A percentile compares a stretch with the other conserved stretches of the same genome.
phyloP scores from a whole-genome alignment of 2,329 filamentous ascomycete species.

The Aspergillus piperis region DNA sequence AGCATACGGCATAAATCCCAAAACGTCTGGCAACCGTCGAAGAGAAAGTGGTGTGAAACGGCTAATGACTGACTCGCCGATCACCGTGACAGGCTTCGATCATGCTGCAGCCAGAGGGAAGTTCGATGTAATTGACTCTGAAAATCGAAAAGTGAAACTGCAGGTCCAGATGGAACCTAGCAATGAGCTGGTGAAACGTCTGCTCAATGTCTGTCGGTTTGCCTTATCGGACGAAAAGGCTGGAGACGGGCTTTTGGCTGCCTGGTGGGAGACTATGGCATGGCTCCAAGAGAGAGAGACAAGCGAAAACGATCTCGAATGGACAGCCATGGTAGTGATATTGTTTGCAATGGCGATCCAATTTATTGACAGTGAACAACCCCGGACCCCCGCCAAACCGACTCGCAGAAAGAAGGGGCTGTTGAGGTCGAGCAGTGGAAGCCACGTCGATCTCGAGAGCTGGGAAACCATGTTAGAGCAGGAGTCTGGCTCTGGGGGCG shows the following conservation, averaged over 20 bases:
- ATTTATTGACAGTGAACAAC: slow-evolving; percentile 49
- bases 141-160: slow-evolving; percentile 65
- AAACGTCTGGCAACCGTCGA: slow-evolving; percentile 52
- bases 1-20: slow-evolving; percentile 60
- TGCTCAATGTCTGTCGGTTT: slow-evolving; percentile 64
- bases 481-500: slow-evolving; percentile 45
- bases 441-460: slow-evolving; percentile 45
- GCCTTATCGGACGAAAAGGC: slow-evolving; percentile 60
- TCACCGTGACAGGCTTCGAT: slow-evolving; percentile 54
- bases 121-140: slow-evolving; percentile 67
- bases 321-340: slow-evolving; percentile 67
- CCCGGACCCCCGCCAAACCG: slow-evolving; percentile 35
- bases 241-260: slow-evolving; percentile 63
- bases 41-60: slow-evolving; percentile 55
- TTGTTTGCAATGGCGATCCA: slow-evolving; percentile 66
- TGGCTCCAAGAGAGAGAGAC: slow-evolving; percentile 62
- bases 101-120: slow-evolving; percentile 62
- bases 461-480: slow-evolving; percentile 53
- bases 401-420: slow-evolving; percentile 46
- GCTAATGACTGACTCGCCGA: slow-evolving; percentile 46
- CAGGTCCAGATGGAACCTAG: slow-evolving; percentile 67
- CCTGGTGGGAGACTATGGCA: slow-evolving; percentile 72
- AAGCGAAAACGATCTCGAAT: slow-evolving; percentile 60
- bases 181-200: slow-evolving; percentile 61
- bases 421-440: slow-evolving; percentile 54